These are phyloP conservation scores for Neodidymelliopsis sp. DNA, from an alignment of 2,329 filamentous ascomycete genomes.

Conservation along the genomic window DNA sequence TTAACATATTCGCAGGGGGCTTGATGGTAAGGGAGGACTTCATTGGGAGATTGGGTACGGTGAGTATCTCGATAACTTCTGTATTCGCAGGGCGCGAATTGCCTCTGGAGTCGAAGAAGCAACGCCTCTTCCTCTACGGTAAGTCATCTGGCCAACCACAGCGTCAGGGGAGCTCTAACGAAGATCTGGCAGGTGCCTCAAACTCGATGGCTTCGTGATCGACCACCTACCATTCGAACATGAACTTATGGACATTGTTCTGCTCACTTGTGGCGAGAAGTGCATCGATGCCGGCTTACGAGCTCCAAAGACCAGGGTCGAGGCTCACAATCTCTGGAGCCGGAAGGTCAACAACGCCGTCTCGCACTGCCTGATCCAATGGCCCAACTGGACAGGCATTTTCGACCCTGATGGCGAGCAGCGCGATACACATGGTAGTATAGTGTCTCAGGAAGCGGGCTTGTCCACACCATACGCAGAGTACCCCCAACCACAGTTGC, in stretches of 20 bases:
- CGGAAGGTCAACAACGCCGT: slow-evolving; percentile 24
- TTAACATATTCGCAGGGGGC: slow-evolving; percentile 28
- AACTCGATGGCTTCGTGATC: slow-evolving; percentile 45
- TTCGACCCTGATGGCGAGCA: slow-evolving; percentile 33
- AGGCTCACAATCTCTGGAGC: slow-evolving; percentile 26
- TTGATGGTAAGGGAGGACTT: slow-evolving; percentile 39
- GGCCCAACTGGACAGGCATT: slow-evolving; percentile 36
- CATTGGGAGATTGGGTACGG: slow-evolving; percentile 39
- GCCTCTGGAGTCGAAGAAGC: slow-evolving; percentile 31
- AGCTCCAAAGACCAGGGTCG: slow-evolving; percentile 27
- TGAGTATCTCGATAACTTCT: slow-evolving; percentile 45
- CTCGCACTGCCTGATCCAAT: slow-evolving; percentile 33
- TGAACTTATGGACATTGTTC: slow-evolving; percentile 32
- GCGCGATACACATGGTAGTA: slow-evolving; percentile 22
- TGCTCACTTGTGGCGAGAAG: slow-evolving; percentile 35
- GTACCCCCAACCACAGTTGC: slow-evolving; percentile 1
- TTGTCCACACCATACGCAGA: slow-evolving; percentile 20
- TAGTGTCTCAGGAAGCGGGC: slow-evolving; percentile 20
- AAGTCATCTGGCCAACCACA: slow-evolving; percentile 2
- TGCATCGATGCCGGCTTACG: slow-evolving; percentile 41
- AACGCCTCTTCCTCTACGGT: slow-evolving; percentile 32
- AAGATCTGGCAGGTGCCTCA: slow-evolving; percentile 26
- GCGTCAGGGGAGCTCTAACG: too few relatives aligned
- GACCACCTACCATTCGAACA: slow-evolving; percentile 42
- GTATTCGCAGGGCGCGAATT: slow-evolving; percentile 44